phyloP scores from a whole-genome alignment of 176 grass and related monocot species.

The Oryza rufipogon region DNA sequence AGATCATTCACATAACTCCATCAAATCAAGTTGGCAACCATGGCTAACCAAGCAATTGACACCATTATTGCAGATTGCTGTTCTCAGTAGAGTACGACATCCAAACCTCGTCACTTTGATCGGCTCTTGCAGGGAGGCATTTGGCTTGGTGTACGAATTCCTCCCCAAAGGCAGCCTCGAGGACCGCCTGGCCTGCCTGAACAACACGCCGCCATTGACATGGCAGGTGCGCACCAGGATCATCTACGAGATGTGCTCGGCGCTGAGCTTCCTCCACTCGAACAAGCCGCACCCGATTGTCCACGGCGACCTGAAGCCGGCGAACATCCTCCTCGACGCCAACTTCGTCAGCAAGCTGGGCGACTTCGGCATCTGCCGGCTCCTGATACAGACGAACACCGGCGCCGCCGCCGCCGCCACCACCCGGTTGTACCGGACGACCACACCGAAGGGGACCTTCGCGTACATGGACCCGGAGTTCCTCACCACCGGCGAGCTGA shows the following conservation, averaged over 20 bases:
- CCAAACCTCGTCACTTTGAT: constrained; percentile 68
- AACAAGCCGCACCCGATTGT: constrained; percentile 54
- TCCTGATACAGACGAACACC: constrained; percentile 39
- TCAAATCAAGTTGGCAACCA: neutral
- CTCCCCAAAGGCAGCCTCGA: constrained; percentile 68
- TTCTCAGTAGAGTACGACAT: constrained; percentile 60
- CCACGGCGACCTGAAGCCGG: constrained; percentile 61
- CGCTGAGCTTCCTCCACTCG: constrained; percentile 57
- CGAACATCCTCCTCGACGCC: constrained; percentile 61
- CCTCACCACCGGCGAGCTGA: constrained; percentile 44
- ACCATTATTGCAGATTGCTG: constrained; percentile 41
- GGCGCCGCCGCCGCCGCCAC: neutral
- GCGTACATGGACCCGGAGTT: constrained; percentile 59
- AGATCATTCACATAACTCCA: neutral
- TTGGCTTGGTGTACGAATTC: constrained; percentile 51
- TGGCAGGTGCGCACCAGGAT: constrained; percentile 64
- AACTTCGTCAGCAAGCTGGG: constrained; percentile 60
- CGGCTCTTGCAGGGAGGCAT: constrained; percentile 53
- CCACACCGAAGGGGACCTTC: constrained; percentile 42
- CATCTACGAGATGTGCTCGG: constrained; percentile 54
- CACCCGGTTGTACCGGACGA: constrained; percentile 32
- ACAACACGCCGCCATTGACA: constrained; percentile 51
- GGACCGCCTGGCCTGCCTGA: constrained; percentile 39
- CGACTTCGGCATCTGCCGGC: constrained; percentile 58
- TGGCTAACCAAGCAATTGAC: neutral